phyloP scores from a whole-genome alignment of 495 filamentous ascomycete species.

The Tetracladium setigerum region DNA sequence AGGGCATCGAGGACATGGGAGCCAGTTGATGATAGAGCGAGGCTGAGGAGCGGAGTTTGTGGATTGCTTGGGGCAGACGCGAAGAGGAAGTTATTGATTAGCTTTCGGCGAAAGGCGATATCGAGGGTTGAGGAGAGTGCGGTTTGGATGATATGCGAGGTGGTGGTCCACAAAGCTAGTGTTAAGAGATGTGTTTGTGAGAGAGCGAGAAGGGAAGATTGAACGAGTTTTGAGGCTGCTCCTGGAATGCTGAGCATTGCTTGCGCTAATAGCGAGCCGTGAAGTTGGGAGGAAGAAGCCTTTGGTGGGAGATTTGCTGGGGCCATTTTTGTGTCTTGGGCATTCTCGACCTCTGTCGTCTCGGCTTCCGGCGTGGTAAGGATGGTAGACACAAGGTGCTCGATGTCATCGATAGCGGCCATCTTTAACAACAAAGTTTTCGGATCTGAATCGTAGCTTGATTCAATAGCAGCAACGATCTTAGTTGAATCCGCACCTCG shows the following conservation, averaged over 20 bases:
- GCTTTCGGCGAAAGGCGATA: conserved; percentile 18
- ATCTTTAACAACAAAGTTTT: conserved; percentile 18
- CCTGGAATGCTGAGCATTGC: conserved; percentile 21
- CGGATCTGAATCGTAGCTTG: conserved; percentile 17
- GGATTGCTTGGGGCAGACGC: conserved; percentile 33
- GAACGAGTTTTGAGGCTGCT: conserved; percentile 11
- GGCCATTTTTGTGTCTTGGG: background rate
- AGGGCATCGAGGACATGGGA: conserved; percentile 75
- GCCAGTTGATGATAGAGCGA: conserved; percentile 64
- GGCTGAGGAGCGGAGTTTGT: conserved; percentile 36
- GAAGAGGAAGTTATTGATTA: conserved; percentile 17
- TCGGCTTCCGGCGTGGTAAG: background rate
- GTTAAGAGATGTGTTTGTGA: conserved; percentile 9
- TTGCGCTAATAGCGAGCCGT: conserved; percentile 24
- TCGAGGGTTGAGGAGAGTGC: conserved; percentile 5
- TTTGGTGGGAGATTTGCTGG: conserved; percentile 1
- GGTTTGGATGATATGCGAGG: conserved; percentile 23
- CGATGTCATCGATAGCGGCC: conserved; percentile 16
- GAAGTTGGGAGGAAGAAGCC: conserved; percentile 15
- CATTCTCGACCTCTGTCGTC: background rate
- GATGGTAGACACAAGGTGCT: conserved; percentile 1
- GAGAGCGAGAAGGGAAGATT: conserved; percentile 15
- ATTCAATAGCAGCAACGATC: conserved; percentile 10
- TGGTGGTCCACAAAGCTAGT: conserved; percentile 15
- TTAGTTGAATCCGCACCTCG: conserved; percentile 27